Evolutionary conservation across 768 basidiomycete genomes (phyloP).

Genomic region (Tricholoma saponaceum): DNA sequence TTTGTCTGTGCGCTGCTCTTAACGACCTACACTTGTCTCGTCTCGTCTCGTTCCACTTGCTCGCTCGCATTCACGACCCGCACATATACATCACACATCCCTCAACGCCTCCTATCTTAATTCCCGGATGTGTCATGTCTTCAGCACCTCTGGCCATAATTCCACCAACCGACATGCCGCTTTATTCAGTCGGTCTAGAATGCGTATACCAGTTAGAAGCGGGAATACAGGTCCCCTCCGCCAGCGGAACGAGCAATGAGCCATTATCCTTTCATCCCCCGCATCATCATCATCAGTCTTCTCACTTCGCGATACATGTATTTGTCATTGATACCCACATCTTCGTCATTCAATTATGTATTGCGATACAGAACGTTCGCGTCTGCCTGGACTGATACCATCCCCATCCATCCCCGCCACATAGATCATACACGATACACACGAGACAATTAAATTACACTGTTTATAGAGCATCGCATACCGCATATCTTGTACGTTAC

Average conservation of each 20-base stretch:
- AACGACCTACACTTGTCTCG: slow-evolving; percentile 41
- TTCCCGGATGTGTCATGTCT: slow-evolving; percentile 2
- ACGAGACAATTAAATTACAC: slow-evolving; percentile 12
- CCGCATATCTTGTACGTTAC: slow-evolving; percentile 26
- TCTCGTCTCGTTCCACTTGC: slow-evolving; percentile 30
- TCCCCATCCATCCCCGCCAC: slow-evolving; percentile 3
- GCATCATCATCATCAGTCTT: slow-evolving; percentile 1
- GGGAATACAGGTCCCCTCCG: slow-evolving; percentile 3
- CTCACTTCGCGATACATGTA: slow-evolving; percentile 19
- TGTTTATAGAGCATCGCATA: slow-evolving; percentile 63
- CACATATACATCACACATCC: slow-evolving; percentile 40
- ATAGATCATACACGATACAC: slow-evolving; percentile 3
- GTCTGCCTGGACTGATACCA: slow-evolving; percentile 8
- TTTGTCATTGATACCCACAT: slow-evolving; percentile 19
- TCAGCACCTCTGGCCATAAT: background rate
- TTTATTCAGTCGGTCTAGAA: slow-evolving; percentile 6
- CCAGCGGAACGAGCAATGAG: slow-evolving; percentile 8
- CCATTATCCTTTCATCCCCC: slow-evolving; percentile 1
- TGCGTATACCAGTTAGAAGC: slow-evolving; percentile 13
- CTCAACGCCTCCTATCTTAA: slow-evolving; percentile 26
- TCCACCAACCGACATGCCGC: background rate
- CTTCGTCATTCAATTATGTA: slow-evolving; percentile 14
- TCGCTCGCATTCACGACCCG: slow-evolving; percentile 38
- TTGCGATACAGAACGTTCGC: slow-evolving; percentile 17
- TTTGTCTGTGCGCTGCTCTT: slow-evolving; percentile 56